Percentiles rank a stretch among this genome's conserved stretches.
Evolutionary conservation across 2,329 filamentous ascomycete genomes (phyloP).

Genomic region (Emmonsiellopsis sp.): DNA sequence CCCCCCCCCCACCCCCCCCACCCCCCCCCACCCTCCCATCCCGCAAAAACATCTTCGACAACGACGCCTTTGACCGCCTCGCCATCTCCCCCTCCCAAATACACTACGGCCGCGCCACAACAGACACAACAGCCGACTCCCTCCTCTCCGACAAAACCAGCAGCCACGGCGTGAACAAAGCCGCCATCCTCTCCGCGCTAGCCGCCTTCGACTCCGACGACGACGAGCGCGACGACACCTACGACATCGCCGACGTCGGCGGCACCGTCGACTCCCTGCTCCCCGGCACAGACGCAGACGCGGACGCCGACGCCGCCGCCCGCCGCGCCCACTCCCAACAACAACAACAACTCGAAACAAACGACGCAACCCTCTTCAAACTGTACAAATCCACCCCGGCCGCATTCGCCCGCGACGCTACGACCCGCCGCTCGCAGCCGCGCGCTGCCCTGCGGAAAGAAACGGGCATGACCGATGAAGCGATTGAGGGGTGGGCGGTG

Average conservation of each 20-base stretch:
- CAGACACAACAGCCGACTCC: slow-evolving; percentile 58
- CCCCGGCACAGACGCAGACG: slow-evolving; percentile 36
- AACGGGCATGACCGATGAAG: slow-evolving; percentile 85
- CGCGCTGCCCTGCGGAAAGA: slow-evolving; percentile 59
- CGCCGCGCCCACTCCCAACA: slow-evolving; percentile 21
- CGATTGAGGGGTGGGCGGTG: slow-evolving; percentile 85
- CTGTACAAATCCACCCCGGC: slow-evolving; percentile 57
- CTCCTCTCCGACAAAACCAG: slow-evolving; percentile 54
- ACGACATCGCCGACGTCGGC: slow-evolving; percentile 85
- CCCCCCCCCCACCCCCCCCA: too few relatives aligned
- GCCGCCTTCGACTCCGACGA: slow-evolving; percentile 88
- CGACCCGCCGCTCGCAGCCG: slow-evolving; percentile 55
- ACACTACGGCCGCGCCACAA: slow-evolving; percentile 64
- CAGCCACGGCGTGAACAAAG: slow-evolving; percentile 59
- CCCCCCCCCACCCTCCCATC: too few relatives aligned
- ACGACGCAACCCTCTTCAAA: slow-evolving; percentile 63
- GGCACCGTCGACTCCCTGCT: slow-evolving; percentile 63
- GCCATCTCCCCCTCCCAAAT: slow-evolving; percentile 56
- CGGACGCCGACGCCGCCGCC: slow-evolving; percentile 41
- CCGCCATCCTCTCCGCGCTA: slow-evolving; percentile 77
- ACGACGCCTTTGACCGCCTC: slow-evolving; percentile 69
- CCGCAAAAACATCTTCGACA: slow-evolving; percentile 67
- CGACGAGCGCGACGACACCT: slow-evolving; percentile 94
- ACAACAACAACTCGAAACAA: slow-evolving; percentile 13
- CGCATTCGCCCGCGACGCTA: slow-evolving; percentile 61